These are phyloP conservation scores for Wickerhamiella spandovensis DNA, from an alignment of 805 yeast genomes.

Conservation along the genomic window DNA sequence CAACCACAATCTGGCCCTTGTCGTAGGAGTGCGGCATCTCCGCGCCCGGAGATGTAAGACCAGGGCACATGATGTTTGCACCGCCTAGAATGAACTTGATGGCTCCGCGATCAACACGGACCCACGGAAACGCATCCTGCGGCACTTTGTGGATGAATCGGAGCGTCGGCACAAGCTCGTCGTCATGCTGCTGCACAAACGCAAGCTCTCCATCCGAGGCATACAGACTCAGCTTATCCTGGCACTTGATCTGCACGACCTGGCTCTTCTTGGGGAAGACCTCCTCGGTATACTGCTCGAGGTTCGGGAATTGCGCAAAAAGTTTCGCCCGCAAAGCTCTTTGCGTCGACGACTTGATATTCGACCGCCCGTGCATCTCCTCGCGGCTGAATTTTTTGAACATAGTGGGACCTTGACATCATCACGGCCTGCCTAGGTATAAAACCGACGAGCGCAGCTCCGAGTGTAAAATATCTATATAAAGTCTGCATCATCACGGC, in stretches of 20 bases:
- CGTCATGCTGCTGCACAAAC: constrained; percentile 70
- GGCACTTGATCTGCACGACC: constrained; percentile 69
- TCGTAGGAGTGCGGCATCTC: constrained; percentile 58
- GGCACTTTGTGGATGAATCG: constrained; percentile 39
- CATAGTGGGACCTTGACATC: no score
- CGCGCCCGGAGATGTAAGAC: constrained; percentile 76
- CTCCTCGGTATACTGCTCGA: constrained; percentile 67
- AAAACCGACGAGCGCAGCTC: no score
- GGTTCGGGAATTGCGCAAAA: constrained; percentile 55
- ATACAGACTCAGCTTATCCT: constrained; percentile 73
- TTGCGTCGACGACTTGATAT: constrained; percentile 88
- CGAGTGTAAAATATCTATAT: no score
- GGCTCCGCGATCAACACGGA: constrained; percentile 91
- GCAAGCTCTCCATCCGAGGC: constrained; percentile 60
- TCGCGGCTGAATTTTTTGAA: constrained; percentile 52
- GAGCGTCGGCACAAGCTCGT: constrained; percentile 62
- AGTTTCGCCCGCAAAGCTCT: constrained; percentile 70
- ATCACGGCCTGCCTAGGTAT: no score
- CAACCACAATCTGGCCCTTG: constrained; percentile 58
- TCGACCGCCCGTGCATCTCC: constrained; percentile 80
- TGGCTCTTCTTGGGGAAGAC: constrained; percentile 82
- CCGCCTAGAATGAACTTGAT: constrained; percentile 91
- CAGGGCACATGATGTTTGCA: constrained; percentile 95
- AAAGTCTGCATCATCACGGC: no score
- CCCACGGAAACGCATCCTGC: constrained; percentile 56